Evolutionary conservation across 768 basidiomycete species (phyloP).

Genomic region (Auricularia sp.): DNA sequence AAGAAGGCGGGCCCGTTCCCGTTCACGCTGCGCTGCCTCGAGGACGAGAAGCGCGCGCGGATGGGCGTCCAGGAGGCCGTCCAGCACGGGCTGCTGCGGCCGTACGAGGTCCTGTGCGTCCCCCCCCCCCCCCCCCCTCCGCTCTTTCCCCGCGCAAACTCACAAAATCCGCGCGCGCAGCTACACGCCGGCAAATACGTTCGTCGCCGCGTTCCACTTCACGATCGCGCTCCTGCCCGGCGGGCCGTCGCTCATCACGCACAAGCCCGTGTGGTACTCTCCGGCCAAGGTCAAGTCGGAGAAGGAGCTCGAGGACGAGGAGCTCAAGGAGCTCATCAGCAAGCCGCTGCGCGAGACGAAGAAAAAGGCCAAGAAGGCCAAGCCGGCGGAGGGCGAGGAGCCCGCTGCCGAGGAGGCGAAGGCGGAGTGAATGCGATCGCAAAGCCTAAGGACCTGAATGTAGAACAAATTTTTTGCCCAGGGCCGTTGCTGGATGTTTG

Average conservation of each 20-base stretch:
- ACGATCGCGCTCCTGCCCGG: slow-evolving; percentile 87
- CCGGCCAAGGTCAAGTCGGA: slow-evolving; percentile 82
- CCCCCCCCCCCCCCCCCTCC: neutral
- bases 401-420: slow-evolving; percentile 22
- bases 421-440: slow-evolving; percentile 4
- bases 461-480: neutral
- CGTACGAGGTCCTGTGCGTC: slow-evolving; percentile 84
- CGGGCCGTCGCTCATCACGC: slow-evolving; percentile 80
- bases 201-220: slow-evolving; percentile 94
- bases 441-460: neutral
- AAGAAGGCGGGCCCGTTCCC: slow-evolving; percentile 98
- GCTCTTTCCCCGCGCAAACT: too few species aligned
- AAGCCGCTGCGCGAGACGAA: slow-evolving; percentile 79
- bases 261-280: slow-evolving; percentile 88
- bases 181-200: slow-evolving; percentile 71
- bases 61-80: slow-evolving; percentile 95
- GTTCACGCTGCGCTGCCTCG: slow-evolving; percentile 87
- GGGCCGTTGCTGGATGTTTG: too few species aligned
- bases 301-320: slow-evolving; percentile 82
- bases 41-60: slow-evolving; percentile 91
- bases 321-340: slow-evolving; percentile 66
- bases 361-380: slow-evolving; percentile 82
- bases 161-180: slow-evolving; percentile 22
- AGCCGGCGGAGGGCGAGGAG: slow-evolving; percentile 38
- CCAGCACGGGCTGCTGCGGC: slow-evolving; percentile 85